Base-by-base conservation (phyloP, 495 filamentous ascomycete species). In the Lepraria neglecta region DNA sequence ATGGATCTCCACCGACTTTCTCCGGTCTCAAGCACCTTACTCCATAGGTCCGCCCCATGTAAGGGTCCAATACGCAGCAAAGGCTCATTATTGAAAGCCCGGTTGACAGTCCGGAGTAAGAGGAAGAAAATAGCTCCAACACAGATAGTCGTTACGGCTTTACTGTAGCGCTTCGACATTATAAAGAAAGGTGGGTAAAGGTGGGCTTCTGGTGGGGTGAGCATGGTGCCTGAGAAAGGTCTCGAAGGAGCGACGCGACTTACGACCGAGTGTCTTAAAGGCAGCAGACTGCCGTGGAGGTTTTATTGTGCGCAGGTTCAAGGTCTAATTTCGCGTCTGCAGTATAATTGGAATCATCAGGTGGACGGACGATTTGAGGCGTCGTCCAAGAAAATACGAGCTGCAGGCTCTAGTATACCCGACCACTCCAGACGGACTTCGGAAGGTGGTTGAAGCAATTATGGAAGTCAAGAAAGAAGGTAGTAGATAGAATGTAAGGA, bases 151-250 rank as follows among this genome's bases (percentile, higher is more conserved):
- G 51, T 54, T 12, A 54, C 15, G n/a, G 51, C 51, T 54, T 54
- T 54, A 33, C 51, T 54, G 31, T 54, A 54, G 51, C 51, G 51
- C 51, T 54, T 54, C 17, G 51, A 54, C 51, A 54, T 54, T 54
- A 35, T 54, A 54, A 21, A 54, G 51, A 31, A 35, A 35, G 51
- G 51, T 19, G 51, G 51, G 15, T 54, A 35, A 15, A 19, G 3
- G 31, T 14, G 5, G 19, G 31, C 31, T 21, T 38, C 30, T 33
- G 31, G 31, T 33, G 51, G 51, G 31, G n/a, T 54, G 51, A 54
- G 51, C 51, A 54, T 54, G 5, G 1, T 33, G 17, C 51, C 30
- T 9, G 17, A 28, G 48, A 27, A 24, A 38, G 35, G 35, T 38
- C 0, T 38, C 35, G 30, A 19, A n/a, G 17, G 6, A 38, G 30